Conservation (phyloP, 495 filamentous ascomycete genomes). For the Penicillium lividum region DNA sequence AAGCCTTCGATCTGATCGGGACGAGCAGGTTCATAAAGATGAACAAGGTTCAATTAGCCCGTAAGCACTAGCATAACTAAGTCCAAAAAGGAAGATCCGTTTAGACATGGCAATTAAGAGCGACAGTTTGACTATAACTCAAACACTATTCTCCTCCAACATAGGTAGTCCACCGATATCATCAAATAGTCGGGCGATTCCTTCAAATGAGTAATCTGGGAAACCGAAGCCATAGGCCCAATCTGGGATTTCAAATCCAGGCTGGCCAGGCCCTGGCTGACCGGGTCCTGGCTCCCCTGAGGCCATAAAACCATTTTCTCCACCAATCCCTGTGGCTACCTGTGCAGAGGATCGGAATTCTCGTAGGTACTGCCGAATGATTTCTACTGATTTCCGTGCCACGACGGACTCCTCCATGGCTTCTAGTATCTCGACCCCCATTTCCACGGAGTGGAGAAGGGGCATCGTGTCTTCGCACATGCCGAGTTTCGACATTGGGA, state of each 20-base stretch:
- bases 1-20: neutral
- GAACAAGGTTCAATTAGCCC: too few relatives aligned
- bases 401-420: slow-evolving; percentile 47
- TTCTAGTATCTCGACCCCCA: slow-evolving; percentile 44
- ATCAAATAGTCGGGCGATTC: slow-evolving; percentile 42
- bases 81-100: slow-evolving; percentile 1
- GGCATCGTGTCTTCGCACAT: slow-evolving; percentile 36
- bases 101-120: neutral
- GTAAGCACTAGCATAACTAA: neutral
- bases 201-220: slow-evolving; percentile 45
- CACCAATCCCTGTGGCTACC: slow-evolving; percentile 3
- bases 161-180: slow-evolving; percentile 38
- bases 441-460: slow-evolving; percentile 36
- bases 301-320: slow-evolving; percentile 7
- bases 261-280: slow-evolving; percentile 9
- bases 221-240: slow-evolving; percentile 46
- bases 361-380: slow-evolving; percentile 39
- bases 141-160: slow-evolving; percentile 25
- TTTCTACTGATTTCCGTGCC: slow-evolving; percentile 40
- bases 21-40: too few relatives aligned
- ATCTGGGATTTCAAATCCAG: slow-evolving; percentile 39
- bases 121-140: neutral
- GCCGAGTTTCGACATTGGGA: slow-evolving; percentile 40
- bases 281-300: slow-evolving; percentile 15
- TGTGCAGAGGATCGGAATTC: slow-evolving; percentile 32